Conservation (phyloP, 768 basidiomycete genomes). For the Pleurotus ostreatus region DNA sequence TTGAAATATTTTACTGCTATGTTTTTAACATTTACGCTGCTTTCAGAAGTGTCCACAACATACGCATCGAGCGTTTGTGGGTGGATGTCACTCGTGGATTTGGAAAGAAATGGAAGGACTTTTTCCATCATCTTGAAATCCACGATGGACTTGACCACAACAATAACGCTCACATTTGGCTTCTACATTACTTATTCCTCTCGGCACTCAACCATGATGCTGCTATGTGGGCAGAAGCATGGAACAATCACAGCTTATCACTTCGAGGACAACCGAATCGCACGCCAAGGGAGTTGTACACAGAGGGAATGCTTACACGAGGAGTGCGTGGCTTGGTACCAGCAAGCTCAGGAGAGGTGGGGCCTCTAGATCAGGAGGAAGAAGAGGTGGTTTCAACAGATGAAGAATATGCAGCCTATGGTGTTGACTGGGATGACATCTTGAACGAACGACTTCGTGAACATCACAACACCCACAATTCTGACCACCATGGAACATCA, state of each 20-base stretch:
- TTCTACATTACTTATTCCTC: constrained; percentile 35
- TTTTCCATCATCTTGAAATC: constrained; percentile 31
- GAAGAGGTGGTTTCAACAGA: constrained; percentile 11
- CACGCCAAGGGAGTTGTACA: constrained; percentile 24
- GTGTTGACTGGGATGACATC: constrained; percentile 22
- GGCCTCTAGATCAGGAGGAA: background rate
- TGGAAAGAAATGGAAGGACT: constrained; percentile 33
- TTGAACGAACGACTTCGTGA: constrained; percentile 8
- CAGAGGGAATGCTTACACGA: constrained; percentile 26
- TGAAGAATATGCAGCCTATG: constrained; percentile 14
- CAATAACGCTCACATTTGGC: constrained; percentile 30
- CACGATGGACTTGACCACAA: constrained; percentile 21
- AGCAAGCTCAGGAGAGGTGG: background rate
- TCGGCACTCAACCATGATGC: constrained; percentile 24
- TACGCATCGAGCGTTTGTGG: constrained; percentile 35
- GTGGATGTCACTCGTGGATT: constrained; percentile 29
- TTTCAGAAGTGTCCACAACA: constrained; percentile 35
- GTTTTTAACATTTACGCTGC: background rate
- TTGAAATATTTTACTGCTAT: background rate
- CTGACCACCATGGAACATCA: background rate
- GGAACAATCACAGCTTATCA: constrained; percentile 30
- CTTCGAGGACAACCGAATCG: constrained; percentile 13
- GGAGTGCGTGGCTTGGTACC: constrained; percentile 21
- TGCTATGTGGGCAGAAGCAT: constrained; percentile 23
- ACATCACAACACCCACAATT: constrained; percentile 15